These are phyloP conservation scores for Spergularia azorica DNA, from an alignment of 179 eudicot genomes.

Conservation along the genomic window DNA sequence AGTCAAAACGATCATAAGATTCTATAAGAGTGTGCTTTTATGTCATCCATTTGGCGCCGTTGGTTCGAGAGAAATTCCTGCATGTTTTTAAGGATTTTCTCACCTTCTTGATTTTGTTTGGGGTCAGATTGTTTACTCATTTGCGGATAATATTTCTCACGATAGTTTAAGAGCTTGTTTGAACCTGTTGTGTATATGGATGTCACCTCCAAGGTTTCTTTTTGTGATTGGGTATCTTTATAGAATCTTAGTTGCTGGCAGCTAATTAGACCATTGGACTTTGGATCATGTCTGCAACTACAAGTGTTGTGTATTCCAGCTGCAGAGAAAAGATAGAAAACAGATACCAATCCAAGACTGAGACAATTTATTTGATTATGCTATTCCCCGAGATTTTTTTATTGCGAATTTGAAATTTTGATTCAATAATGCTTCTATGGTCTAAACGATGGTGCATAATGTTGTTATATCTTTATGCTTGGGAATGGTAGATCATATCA, in stretches of 20 bases:
- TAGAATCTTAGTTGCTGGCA: not conserved
- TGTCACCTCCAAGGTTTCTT: too few species aligned
- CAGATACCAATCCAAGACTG: too few species aligned
- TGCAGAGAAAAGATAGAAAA: not conserved
- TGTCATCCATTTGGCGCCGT: too few species aligned
- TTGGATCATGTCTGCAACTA: not conserved
- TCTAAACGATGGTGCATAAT: conserved; percentile 8
- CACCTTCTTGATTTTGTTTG: too few species aligned
- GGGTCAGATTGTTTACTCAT: too few species aligned
- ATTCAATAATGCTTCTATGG: conserved; percentile 1
- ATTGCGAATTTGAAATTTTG: not conserved
- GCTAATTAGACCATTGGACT: not conserved
- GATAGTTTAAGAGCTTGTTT: too few species aligned
- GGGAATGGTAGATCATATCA: not conserved
- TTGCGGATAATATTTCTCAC: too few species aligned
- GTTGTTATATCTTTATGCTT: not conserved
- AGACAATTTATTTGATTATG: not conserved
- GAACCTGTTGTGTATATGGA: too few species aligned
- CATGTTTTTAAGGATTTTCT: too few species aligned
- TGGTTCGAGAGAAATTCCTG: too few species aligned
- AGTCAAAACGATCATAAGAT: too few species aligned
- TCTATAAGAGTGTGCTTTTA: too few species aligned
- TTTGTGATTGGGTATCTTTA: not conserved
- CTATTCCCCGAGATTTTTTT: not conserved
- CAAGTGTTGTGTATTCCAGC: not conserved